phyloP scores from a whole-genome alignment of 805 yeast species.

The Yarrowia sp. region DNA sequence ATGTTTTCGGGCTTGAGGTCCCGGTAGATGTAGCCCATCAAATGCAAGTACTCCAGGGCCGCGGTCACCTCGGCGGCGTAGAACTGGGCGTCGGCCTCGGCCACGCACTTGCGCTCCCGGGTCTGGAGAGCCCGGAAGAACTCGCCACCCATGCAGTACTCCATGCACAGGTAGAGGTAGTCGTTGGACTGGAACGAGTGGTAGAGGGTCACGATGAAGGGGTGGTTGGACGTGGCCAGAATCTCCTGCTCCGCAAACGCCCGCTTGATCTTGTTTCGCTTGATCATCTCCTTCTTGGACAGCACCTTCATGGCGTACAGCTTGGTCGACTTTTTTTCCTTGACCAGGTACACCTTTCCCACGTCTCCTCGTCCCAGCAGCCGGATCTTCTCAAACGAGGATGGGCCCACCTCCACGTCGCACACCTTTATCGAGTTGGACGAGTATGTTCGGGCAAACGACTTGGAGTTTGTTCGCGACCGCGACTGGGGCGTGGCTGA shows the following conservation, averaged over 20 bases:
- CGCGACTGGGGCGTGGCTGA: conserved; percentile 39
- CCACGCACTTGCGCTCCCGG: conserved; percentile 80
- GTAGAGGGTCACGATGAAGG: conserved; percentile 93
- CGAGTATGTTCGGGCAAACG: conserved; percentile 68
- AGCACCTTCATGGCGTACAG: conserved; percentile 93
- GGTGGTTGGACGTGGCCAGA: conserved; percentile 92
- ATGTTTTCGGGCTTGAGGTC: conserved; percentile 98
- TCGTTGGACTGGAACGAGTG: conserved; percentile 97
- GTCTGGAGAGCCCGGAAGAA: conserved; percentile 96
- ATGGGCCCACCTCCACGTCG: conserved; percentile 83
- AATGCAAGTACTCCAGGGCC: conserved; percentile 91
- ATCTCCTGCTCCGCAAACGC: conserved; percentile 97
- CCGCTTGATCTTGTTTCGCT: conserved; percentile 91
- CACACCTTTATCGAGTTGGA: conserved; percentile 74
- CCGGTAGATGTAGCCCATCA: conserved; percentile 96
- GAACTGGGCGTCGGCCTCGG: conserved; percentile 88
- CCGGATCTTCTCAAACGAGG: conserved; percentile 85
- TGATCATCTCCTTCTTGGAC: conserved; percentile 90
- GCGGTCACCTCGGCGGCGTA: conserved; percentile 98
- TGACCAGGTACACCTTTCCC: conserved; percentile 92
- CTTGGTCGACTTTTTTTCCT: conserved; percentile 75
- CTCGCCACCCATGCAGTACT: conserved; percentile 99
- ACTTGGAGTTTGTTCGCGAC: conserved; percentile 55
- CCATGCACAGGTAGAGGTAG: conserved; percentile 92
- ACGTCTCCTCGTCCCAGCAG: conserved; percentile 97